These are phyloP conservation scores for Pseudonitzschia multistriata DNA, from an alignment of 108 stramenopile genomes.

Conservation along the genomic window DNA sequence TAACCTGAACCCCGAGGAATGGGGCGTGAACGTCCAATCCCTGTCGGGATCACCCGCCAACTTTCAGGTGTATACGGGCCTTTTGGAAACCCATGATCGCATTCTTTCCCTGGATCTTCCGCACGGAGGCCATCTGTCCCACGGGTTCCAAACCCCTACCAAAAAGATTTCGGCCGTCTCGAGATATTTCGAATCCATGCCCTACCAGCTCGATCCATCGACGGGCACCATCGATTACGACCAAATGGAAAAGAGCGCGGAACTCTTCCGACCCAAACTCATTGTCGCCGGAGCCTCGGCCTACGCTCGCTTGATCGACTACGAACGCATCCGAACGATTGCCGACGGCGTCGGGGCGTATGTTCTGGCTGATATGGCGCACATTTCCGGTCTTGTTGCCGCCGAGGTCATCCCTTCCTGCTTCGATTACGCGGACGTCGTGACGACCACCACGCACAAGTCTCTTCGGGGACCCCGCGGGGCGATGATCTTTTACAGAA, in stretches of 20 bases:
- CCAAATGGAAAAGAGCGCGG: slow-evolving; percentile 92
- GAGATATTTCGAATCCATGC: slow-evolving; percentile 97
- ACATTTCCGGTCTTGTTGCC: slow-evolving; percentile 97
- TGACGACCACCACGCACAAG: slow-evolving; percentile 99
- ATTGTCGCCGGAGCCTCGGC: slow-evolving; percentile 99
- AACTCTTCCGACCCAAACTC: slow-evolving; percentile 97
- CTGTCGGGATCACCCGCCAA: slow-evolving; percentile 98
- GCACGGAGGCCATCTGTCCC: slow-evolving; percentile 96
- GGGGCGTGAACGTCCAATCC: slow-evolving; percentile 94
- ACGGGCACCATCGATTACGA: slow-evolving; percentile 98
- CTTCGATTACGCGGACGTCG: slow-evolving; percentile 98
- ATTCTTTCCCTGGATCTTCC: slow-evolving; percentile 98
- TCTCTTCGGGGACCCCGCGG: slow-evolving; percentile 98
- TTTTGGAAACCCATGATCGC: slow-evolving; percentile 97
- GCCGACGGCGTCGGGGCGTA: slow-evolving; percentile 93
- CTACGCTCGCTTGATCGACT: slow-evolving; percentile 98
- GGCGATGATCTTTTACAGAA: slow-evolving; percentile 99
- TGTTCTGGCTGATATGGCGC: slow-evolving; percentile 99
- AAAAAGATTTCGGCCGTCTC: slow-evolving; percentile 96
- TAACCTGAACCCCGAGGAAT: slow-evolving; percentile 88
- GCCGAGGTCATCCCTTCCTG: slow-evolving; percentile 95
- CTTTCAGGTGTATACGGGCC: slow-evolving; percentile 99
- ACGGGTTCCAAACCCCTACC: slow-evolving; percentile 95
- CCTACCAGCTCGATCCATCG: slow-evolving; percentile 95
- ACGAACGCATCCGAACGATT: slow-evolving; percentile 95